Percentiles rank a stretch among this genome's conserved stretches.
Conservation (phyloP, 495 filamentous ascomycete species). For the Thermothielavioides terrestris region DNA sequence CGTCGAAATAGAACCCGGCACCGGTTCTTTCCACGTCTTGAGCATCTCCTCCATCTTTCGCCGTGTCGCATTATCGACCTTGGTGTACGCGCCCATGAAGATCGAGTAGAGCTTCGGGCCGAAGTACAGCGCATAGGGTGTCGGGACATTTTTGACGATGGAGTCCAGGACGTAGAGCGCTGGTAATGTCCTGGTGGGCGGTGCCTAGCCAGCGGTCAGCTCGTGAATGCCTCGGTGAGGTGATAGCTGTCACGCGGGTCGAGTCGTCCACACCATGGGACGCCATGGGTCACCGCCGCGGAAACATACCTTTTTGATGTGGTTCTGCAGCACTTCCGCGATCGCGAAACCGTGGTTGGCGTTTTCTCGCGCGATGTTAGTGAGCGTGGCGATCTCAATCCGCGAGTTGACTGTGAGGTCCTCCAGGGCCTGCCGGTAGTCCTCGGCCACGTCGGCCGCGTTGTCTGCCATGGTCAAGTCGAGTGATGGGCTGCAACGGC, state of each 20-base stretch:
- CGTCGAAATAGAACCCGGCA: conserved; percentile 79
- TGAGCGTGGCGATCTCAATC: conserved; percentile 90
- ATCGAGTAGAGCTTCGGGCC: conserved; percentile 84
- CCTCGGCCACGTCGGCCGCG: conserved; percentile 86
- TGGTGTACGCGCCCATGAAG: conserved; percentile 90
- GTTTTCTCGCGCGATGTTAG: conserved; percentile 92
- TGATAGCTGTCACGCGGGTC: not conserved
- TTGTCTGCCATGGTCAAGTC: conserved; percentile 54
- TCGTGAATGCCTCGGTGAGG: not conserved
- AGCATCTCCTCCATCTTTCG: conserved; percentile 93
- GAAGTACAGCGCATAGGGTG: conserved; percentile 90
- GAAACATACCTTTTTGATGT: conserved; percentile 82
- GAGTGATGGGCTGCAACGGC: not conserved
- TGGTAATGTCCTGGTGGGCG: conserved; percentile 77
- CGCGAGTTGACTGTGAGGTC: conserved; percentile 83
- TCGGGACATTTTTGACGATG: conserved; percentile 97
- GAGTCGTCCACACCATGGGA: no score
- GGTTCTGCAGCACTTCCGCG: conserved; percentile 76
- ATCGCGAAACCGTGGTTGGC: conserved; percentile 90
- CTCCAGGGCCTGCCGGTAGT: conserved; percentile 87
- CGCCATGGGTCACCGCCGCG: not conserved
- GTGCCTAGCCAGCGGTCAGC: conserved; percentile 49
- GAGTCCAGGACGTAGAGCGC: conserved; percentile 98
- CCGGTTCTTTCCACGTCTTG: conserved; percentile 95
- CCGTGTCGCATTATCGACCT: conserved; percentile 73